A percentile compares a stretch with the other conserved stretches of the same genome.
phyloP scores from a whole-genome alignment of 2,329 filamentous ascomycete species.

The Colletotrichum viniferum region DNA sequence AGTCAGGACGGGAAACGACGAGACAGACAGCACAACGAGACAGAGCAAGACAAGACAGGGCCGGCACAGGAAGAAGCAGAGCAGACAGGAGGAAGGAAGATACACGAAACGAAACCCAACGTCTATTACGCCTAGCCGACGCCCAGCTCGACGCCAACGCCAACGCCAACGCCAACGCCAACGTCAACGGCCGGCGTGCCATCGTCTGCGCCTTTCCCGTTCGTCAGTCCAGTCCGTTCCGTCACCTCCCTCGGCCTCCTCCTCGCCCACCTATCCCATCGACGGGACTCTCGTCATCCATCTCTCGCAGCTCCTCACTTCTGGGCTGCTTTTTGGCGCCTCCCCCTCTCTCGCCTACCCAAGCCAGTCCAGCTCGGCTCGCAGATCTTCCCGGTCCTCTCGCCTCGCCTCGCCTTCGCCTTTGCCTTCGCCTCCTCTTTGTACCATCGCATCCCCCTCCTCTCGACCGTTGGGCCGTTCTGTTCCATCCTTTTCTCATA shows the following conservation, averaged over 20 bases:
- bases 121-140: neutral
- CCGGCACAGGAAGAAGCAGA: neutral
- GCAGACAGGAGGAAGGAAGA: neutral
- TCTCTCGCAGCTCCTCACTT: neutral
- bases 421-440: neutral
- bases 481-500: neutral
- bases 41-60: neutral
- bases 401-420: neutral
- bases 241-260: neutral
- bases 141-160: neutral
- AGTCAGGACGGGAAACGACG: neutral
- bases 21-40: neutral
- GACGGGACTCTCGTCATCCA: neutral
- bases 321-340: neutral
- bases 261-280: neutral
- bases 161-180: neutral
- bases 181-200: neutral
- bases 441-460: neutral
- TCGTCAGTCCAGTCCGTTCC: neutral
- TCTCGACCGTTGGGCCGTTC: neutral
- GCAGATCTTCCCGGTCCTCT: neutral
- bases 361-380: neutral
- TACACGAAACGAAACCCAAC: neutral
- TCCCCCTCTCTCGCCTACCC: neutral
- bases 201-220: constrained; percentile 8